Evolutionary conservation across 495 filamentous ascomycete species (phyloP).

Genomic region (Antarctomyces pellizariae): DNA sequence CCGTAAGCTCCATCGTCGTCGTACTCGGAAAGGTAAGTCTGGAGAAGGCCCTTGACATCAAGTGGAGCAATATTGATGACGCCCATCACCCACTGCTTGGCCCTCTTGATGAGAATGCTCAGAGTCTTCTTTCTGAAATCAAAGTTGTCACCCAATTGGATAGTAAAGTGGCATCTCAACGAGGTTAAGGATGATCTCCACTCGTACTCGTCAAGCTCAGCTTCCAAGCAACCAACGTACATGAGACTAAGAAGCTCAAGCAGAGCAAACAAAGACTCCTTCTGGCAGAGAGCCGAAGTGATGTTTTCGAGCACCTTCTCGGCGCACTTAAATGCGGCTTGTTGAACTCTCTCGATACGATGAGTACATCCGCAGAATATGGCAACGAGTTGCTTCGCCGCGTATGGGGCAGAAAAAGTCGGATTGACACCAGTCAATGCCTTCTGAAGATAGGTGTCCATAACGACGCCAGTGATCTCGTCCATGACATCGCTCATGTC

Average conservation of each 20-base stretch:
- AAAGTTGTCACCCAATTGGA: conserved; percentile 87
- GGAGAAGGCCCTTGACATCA: conserved; percentile 83
- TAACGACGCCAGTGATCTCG: conserved; percentile 48
- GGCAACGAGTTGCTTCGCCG: conserved; percentile 65
- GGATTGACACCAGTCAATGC: conserved; percentile 45
- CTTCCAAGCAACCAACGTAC: conserved; percentile 85
- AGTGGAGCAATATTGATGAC: conserved; percentile 71
- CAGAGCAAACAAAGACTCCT: conserved; percentile 70
- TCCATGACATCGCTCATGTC: conserved; percentile 74
- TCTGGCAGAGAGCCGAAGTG: conserved; percentile 77
- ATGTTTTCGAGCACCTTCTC: conserved; percentile 64
- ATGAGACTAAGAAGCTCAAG: conserved; percentile 78
- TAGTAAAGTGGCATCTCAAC: conserved; percentile 41
- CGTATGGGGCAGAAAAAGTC: conserved; percentile 56
- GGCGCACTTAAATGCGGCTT: conserved; percentile 55
- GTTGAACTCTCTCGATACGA: conserved; percentile 70
- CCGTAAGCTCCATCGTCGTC: conserved; percentile 72
- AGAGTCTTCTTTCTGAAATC: conserved; percentile 53
- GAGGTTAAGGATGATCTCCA: conserved; percentile 63
- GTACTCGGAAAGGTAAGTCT: conserved; percentile 87
- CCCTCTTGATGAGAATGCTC: conserved; percentile 47
- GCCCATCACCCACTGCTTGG: conserved; percentile 53
- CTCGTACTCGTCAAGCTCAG: conserved; percentile 81
- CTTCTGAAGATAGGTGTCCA: conserved; percentile 48
- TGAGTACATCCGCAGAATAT: conserved; percentile 82